These are phyloP conservation scores for Trichoderma sp. DNA, from an alignment of 2,329 filamentous ascomycete genomes.

Conservation along the genomic window DNA sequence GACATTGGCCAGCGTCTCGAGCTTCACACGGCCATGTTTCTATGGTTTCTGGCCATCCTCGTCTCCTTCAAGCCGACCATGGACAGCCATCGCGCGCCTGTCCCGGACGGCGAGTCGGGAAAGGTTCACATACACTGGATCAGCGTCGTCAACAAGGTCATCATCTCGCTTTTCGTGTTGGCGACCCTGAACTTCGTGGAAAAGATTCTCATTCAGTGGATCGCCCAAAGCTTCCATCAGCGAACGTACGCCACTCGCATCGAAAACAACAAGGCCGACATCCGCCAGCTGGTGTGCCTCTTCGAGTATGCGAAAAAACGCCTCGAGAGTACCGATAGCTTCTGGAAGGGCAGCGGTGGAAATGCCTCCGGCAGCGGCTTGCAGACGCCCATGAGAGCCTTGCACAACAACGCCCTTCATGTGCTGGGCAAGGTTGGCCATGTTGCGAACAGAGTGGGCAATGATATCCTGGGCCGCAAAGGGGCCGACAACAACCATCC, in stretches of 20 bases:
- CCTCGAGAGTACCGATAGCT: slow-evolving; percentile 55
- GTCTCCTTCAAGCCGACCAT: slow-evolving; percentile 85
- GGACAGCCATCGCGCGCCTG: slow-evolving; percentile 55
- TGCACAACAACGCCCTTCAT: slow-evolving; percentile 74
- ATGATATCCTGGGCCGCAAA: slow-evolving; percentile 83
- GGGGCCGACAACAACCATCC: slow-evolving; percentile 71
- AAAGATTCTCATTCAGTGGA: slow-evolving; percentile 93
- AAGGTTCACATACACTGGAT: slow-evolving; percentile 68
- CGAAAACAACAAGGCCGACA: slow-evolving; percentile 89
- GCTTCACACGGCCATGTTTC: slow-evolving; percentile 80
- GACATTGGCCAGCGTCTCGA: slow-evolving; percentile 86
- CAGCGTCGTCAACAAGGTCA: slow-evolving; percentile 76
- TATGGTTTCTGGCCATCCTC: slow-evolving; percentile 88
- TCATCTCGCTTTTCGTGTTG: slow-evolving; percentile 81
- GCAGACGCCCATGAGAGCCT: slow-evolving; percentile 72
- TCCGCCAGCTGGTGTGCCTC: slow-evolving; percentile 59
- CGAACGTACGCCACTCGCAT: slow-evolving; percentile 90
- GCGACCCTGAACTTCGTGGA: slow-evolving; percentile 80
- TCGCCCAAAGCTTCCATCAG: slow-evolving; percentile 89
- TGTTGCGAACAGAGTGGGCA: slow-evolving; percentile 81
- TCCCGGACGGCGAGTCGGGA: slow-evolving; percentile 42
- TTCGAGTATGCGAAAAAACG: slow-evolving; percentile 77
- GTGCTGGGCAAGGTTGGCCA: slow-evolving; percentile 81
- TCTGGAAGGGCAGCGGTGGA: slow-evolving; percentile 48
- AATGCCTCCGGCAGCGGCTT: slow-evolving; percentile 57